Conservation (phyloP, 129 eudicot genomes). For the Chrysanthemum makinoi region DNA sequence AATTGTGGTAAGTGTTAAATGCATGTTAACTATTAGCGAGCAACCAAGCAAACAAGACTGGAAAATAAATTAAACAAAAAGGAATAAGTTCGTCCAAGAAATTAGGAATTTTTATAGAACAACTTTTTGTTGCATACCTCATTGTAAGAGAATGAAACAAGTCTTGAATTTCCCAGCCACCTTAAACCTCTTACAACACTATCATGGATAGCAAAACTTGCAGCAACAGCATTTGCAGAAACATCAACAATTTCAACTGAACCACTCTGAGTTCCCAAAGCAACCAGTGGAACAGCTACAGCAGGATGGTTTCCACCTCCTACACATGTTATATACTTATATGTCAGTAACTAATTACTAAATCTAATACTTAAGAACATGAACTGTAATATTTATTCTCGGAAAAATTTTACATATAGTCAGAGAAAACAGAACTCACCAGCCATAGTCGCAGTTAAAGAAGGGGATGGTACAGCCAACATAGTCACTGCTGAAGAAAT, state of each 20-base stretch:
- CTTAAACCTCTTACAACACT: conserved; percentile 90
- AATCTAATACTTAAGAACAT: conserved; percentile 10
- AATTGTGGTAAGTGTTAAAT: conserved; percentile 5
- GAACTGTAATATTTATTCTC: conserved; percentile 1
- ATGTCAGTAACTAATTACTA: conserved; percentile 18
- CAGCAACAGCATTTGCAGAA: conserved; percentile 91
- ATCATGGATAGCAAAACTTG: conserved; percentile 84
- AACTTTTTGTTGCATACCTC: conserved; percentile 49
- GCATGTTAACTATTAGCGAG: conserved; percentile 8
- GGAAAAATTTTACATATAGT: background rate
- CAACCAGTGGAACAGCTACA: conserved; percentile 90
- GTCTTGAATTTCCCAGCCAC: conserved; percentile 95
- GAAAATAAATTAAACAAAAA: conserved; percentile 2
- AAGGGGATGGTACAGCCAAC: conserved; percentile 98
- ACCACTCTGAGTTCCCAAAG: conserved; percentile 95
- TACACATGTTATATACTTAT: conserved; percentile 38
- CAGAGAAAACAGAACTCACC: conserved; percentile 53
- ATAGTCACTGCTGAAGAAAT: conserved; percentile 90
- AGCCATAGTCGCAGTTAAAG: conserved; percentile 89
- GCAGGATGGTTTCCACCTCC: conserved; percentile 99
- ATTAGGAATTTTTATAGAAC: background rate
- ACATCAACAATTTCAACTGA: conserved; percentile 83
- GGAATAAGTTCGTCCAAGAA: background rate
- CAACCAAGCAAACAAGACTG: background rate
- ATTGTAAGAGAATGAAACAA: conserved; percentile 84